A percentile compares a stretch with the other conserved stretches of the same genome.
Evolutionary conservation across 768 basidiomycete genomes (phyloP).

Genomic region (Termitomyces bulborhizus): DNA sequence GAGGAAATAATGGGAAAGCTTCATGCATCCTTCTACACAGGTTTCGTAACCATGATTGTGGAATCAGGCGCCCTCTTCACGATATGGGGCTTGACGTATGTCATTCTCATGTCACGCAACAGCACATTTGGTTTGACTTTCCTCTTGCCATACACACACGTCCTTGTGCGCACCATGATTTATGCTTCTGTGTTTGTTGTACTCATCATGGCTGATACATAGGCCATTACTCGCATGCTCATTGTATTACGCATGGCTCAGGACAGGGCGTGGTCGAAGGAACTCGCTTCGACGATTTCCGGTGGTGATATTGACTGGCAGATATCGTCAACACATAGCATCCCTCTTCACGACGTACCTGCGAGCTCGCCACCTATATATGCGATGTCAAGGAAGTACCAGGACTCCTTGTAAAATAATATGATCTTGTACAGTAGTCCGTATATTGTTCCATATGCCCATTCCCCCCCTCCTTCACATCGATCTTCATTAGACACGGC

Average conservation of each 20-base stretch:
- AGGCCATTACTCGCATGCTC: conserved; percentile 30
- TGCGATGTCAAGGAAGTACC: conserved; percentile 11
- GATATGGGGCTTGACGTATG: conserved; percentile 15
- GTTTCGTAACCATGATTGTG: conserved; percentile 15
- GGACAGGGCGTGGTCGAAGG: conserved; percentile 31
- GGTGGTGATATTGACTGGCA: conserved; percentile 32
- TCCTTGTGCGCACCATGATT: conserved; percentile 10
- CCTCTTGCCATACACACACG: conserved; percentile 15
- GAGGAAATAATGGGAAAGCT: conserved; percentile 14
- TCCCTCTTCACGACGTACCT: conserved; percentile 20
- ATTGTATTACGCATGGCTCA: conserved; percentile 35
- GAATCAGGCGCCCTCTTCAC: conserved; percentile 19
- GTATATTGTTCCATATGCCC: no score
- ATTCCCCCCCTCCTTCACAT: no score
- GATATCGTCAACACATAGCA: conserved; percentile 30
- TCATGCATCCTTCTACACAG: conserved; percentile 17
- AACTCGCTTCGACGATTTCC: conserved; percentile 25
- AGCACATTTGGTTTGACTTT: conserved; percentile 6
- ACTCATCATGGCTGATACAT: background rate
- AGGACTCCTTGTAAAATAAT: conserved; percentile 8
- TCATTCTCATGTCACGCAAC: conserved; percentile 13
- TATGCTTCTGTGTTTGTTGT: background rate
- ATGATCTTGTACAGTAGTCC: conserved; percentile 7
- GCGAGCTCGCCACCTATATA: conserved; percentile 11
- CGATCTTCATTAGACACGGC: background rate